Evolutionary conservation across 805 yeast genomes (phyloP).

Genomic region (Yamadazyma akitaensis): DNA sequence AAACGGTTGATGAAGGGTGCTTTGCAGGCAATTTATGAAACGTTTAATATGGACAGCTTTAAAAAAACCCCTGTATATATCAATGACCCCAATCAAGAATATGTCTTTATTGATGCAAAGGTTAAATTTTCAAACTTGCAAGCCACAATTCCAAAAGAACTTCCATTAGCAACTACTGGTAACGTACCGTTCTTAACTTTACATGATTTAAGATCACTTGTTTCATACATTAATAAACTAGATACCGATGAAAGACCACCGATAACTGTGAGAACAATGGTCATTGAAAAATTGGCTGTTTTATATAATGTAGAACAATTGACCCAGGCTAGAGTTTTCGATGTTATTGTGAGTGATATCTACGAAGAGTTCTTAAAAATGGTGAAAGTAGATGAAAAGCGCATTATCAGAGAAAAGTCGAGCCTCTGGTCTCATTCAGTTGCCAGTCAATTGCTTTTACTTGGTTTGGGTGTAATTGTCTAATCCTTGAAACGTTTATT

Average conservation of each 20-base stretch:
- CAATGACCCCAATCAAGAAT: conserved; percentile 27
- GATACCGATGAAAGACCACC: conserved; percentile 23
- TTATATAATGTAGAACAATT: conserved; percentile 34
- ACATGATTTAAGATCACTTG: conserved; percentile 58
- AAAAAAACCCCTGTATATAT: conserved; percentile 5
- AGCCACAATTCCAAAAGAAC: conserved; percentile 50
- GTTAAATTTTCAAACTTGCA: conserved; percentile 61
- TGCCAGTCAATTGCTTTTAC: conserved; percentile 54
- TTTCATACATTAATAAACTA: conserved; percentile 53
- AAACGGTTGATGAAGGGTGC: conserved; percentile 36
- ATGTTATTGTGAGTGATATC: conserved; percentile 51
- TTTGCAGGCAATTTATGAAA: conserved; percentile 39
- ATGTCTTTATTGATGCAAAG: conserved; percentile 65
- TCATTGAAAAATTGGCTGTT: conserved; percentile 38
- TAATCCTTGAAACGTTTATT: conserved; percentile 15
- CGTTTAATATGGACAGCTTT: conserved; percentile 23
- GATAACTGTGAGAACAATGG: conserved; percentile 36
- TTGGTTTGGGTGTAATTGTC: conserved; percentile 60
- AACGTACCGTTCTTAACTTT: conserved; percentile 55
- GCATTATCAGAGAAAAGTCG: conserved; percentile 43
- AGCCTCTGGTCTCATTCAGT: conserved; percentile 57
- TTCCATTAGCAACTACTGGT: conserved; percentile 47
- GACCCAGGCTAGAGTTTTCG: conserved; percentile 46
- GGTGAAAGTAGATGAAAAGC: conserved; percentile 53
- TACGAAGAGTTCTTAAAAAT: conserved; percentile 54